Evolutionary conservation across 2,329 filamentous ascomycete species (phyloP), one percentile per base, ranked within the genome.

Genomic region (Nannizziopsis arthrosporioides): DNA sequence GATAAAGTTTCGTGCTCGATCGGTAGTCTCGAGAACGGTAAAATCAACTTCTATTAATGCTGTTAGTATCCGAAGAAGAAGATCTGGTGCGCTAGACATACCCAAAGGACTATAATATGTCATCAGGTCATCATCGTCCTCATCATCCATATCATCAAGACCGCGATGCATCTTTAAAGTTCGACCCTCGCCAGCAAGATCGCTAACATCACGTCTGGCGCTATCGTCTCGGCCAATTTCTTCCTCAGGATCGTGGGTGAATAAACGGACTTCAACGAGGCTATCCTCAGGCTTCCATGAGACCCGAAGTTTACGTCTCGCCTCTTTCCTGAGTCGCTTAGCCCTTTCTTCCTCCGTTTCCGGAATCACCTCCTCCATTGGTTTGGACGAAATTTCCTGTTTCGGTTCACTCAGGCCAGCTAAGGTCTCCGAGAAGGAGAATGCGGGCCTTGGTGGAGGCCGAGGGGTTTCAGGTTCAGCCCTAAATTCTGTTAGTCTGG

Each of bases 161-260:
- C 77, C 74, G 54, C 74, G 66, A 51, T 73, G 70, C 42, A 71
- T 63, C 55, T 72, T 73, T 36, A 74, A 65, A 37, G 69, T 68
- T 54, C 69, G 68, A 34, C 71, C 71, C 60, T 74, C 79, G 34
- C 76, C 76, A 47, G 74, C 75, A 42, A 78, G 72, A 57, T 82
- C 78, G 18, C 71, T 72, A 10, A 73, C 73, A 58, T 81, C 76
- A 41, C 75, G 73, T 55, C 74, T 70, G 56, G 76, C 71, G 55
- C 73, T 78, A 50, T 76, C 74, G 38, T 75, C 73, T 41, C 77
- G 76, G 12, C 73, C 74, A 48, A 76, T 62, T 54, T 82, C 78
- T 59, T 82, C 79, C 8, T 80, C 76, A 0, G 77, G 77, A 54
- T 81, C 76, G 59, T 80, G 78, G 19, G 72, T 75, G 59, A 82